phyloP scores from a whole-genome alignment of 228 moss, liverwort and hornwort species.

The Sphagnum magellanicum region DNA sequence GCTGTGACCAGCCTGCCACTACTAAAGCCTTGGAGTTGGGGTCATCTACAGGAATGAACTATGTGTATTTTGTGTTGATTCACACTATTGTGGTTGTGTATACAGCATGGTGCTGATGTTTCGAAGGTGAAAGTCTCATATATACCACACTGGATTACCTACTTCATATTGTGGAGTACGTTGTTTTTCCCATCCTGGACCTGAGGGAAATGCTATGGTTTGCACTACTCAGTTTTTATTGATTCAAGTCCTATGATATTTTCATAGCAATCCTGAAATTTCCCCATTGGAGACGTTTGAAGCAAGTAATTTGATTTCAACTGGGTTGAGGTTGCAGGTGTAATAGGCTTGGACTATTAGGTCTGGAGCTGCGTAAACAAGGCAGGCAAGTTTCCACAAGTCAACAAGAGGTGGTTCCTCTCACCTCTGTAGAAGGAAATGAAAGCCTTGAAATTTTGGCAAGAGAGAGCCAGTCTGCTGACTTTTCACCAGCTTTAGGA shows the following conservation, averaged over 20 bases:
- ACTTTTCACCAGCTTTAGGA: too few species aligned
- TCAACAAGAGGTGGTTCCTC: constrained; percentile 2
- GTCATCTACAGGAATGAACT: too few species aligned
- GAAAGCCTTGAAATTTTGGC: not conserved
- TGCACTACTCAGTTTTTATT: too few species aligned
- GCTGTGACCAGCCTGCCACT: too few species aligned
- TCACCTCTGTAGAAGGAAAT: not conserved
- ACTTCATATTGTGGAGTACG: constrained; percentile 36
- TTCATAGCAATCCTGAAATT: too few species aligned
- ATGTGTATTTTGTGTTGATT: too few species aligned
- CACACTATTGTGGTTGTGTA: too few species aligned
- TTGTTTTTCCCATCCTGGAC: not conserved
- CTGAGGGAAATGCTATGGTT: too few species aligned
- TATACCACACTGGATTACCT: constrained; percentile 36
- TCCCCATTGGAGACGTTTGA: too few species aligned
- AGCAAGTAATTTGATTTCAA: too few species aligned
- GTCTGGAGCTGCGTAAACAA: constrained; percentile 21
- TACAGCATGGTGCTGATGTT: constrained; percentile 24
- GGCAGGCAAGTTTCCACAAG: constrained; percentile 1
- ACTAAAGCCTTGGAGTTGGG: too few species aligned
- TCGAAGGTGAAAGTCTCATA: constrained; percentile 35
- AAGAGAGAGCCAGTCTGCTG: not conserved
- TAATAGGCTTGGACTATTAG: constrained; percentile 23
- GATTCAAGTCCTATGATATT: too few species aligned
- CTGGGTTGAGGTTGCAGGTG: constrained; percentile 10